These are phyloP conservation scores for Centella asiatica DNA, from an alignment of 129 eudicot genomes.

Conservation along the genomic window DNA sequence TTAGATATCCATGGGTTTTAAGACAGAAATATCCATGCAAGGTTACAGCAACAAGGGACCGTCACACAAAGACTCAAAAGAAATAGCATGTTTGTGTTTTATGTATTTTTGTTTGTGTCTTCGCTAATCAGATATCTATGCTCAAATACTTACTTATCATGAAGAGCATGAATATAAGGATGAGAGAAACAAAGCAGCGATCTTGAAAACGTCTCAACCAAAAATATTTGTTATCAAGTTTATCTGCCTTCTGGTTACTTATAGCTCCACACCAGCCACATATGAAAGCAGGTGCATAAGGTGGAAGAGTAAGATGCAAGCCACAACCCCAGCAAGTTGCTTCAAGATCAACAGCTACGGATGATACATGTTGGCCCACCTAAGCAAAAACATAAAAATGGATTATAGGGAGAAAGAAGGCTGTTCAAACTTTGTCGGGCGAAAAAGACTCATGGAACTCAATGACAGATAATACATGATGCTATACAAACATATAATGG, in stretches of 20 bases:
- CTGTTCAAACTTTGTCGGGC: neutral
- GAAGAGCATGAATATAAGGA: constrained; percentile 64
- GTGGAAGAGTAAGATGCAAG: constrained; percentile 59
- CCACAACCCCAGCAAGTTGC: constrained; percentile 98
- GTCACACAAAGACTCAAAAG: too few species aligned
- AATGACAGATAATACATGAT: neutral
- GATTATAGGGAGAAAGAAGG: neutral
- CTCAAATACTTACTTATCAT: constrained; percentile 49
- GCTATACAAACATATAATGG: too few species aligned
- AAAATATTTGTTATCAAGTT: constrained; percentile 45
- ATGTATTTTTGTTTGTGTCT: neutral
- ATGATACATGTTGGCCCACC: constrained; percentile 40
- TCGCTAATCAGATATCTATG: neutral
- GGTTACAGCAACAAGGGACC: too few species aligned
- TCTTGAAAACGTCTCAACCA: constrained; percentile 78
- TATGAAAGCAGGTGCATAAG: constrained; percentile 66
- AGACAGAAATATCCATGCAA: too few species aligned
- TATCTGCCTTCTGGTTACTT: constrained; percentile 55
- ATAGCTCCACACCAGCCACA: constrained; percentile 99
- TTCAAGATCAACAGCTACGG: constrained; percentile 48
- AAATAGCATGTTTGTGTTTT: neutral
- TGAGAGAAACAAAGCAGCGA: constrained; percentile 60
- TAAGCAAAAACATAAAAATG: constrained; percentile 16
- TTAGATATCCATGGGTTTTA: too few species aligned
- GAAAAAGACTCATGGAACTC: neutral